Conservation (phyloP, 2,329 filamentous ascomycete genomes). For the Botrytis aclada region DNA sequence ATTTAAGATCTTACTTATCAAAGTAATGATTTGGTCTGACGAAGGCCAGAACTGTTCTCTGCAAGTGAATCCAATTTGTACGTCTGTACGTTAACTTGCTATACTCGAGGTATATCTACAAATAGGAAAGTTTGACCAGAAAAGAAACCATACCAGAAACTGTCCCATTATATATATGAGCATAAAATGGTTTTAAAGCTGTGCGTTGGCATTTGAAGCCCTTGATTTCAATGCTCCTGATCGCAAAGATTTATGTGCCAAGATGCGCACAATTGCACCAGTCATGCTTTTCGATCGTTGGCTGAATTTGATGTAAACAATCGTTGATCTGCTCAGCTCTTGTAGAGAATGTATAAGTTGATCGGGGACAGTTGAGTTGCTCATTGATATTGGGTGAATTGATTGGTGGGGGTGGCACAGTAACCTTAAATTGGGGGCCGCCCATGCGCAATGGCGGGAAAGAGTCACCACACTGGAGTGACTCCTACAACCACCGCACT, state of each 20-base stretch:
- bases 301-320: neutral
- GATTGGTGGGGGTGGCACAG: slow-evolving; percentile 1
- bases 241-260: neutral
- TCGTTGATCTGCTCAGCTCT: neutral
- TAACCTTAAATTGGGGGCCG: neutral
- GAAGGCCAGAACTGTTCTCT: neutral
- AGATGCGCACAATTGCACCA: neutral
- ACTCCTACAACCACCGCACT: too few relatives aligned
- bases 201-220: neutral
- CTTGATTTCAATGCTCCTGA: neutral
- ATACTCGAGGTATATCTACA: neutral
- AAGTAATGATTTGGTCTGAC: neutral
- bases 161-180: neutral
- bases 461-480: neutral
- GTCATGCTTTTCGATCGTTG: neutral
- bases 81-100: neutral
- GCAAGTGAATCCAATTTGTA: neutral
- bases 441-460: neutral
- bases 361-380: neutral
- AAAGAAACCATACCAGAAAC: neutral
- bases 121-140: fast-evolving
- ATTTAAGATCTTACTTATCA: too few relatives aligned
- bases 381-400: neutral
- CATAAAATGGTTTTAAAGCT: neutral
- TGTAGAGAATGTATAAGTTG: neutral